phyloP scores from a whole-genome alignment of 345 rosid species.

The Capsella bursapastoris region DNA sequence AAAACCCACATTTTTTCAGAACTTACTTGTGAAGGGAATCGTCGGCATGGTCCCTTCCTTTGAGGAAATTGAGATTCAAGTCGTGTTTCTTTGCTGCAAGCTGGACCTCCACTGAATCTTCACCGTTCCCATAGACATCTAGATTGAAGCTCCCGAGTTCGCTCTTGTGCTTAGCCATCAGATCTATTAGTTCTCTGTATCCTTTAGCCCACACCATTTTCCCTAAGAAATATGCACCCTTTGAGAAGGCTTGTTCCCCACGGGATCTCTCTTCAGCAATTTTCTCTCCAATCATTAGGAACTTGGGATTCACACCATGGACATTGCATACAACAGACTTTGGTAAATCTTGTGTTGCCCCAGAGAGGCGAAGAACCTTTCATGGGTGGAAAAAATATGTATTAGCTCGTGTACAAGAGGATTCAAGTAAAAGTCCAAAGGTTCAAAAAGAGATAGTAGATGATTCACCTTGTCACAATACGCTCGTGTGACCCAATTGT shows the following conservation, averaged over 20 bases:
- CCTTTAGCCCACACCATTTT: conserved; percentile 99
- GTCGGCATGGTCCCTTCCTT: conserved; percentile 94
- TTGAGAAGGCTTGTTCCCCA: conserved; percentile 92
- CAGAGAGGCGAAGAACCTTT: conserved; percentile 97
- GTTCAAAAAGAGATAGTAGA: neutral
- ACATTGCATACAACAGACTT: conserved; percentile 93
- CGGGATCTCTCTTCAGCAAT: conserved; percentile 79
- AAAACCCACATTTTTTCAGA: neutral
- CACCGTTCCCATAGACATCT: conserved; percentile 97
- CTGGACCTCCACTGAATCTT: conserved; percentile 89
- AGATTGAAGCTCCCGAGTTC: conserved; percentile 85
- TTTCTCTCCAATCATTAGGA: conserved; percentile 87
- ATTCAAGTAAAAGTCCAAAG: conserved; percentile 13
- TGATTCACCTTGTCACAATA: conserved; percentile 79
- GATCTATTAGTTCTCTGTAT: conserved; percentile 88
- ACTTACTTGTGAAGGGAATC: conserved; percentile 89
- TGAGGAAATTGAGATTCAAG: conserved; percentile 82
- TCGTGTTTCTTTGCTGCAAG: conserved; percentile 67
- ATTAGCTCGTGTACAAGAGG: conserved; percentile 24
- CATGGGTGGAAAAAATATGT: neutral
- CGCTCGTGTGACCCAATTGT: conserved; percentile 89
- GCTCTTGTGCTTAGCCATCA: conserved; percentile 71
- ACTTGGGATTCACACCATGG: conserved; percentile 95
- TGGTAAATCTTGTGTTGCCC: conserved; percentile 92
- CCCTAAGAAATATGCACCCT: conserved; percentile 96